phyloP scores from a whole-genome alignment of 352 stramenopile species.

The Salisapilia sapeloensis region DNA sequence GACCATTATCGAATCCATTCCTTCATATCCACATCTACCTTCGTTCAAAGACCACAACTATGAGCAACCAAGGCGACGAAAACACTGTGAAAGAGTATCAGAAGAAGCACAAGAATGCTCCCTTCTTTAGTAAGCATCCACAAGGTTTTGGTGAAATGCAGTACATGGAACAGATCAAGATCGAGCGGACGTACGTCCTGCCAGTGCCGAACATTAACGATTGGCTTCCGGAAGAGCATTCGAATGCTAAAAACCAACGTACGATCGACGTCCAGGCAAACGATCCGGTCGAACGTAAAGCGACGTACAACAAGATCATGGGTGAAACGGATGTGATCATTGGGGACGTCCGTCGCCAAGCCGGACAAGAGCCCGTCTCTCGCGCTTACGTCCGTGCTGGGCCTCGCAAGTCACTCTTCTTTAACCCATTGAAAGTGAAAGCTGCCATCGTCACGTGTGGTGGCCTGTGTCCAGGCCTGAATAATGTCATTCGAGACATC shows the following conservation, averaged over 20 bases:
- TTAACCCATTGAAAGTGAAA: conserved; percentile 59
- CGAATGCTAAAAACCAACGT: conserved; percentile 39
- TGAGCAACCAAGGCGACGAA: too few relatives aligned
- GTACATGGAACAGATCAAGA: conserved; percentile 46
- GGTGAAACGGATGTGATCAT: conserved; percentile 64
- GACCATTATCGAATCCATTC: too few relatives aligned
- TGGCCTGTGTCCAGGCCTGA: conserved; percentile 93
- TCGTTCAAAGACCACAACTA: too few relatives aligned
- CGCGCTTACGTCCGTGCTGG: conserved; percentile 69
- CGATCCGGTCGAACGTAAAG: conserved; percentile 40
- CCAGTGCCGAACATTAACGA: conserved; percentile 55
- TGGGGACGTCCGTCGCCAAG: conserved; percentile 64
- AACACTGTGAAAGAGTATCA: too few relatives aligned
- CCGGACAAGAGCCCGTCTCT: conserved; percentile 37
- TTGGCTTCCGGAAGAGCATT: conserved; percentile 38
- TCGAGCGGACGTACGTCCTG: conserved; percentile 48
- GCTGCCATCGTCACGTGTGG: conserved; percentile 88
- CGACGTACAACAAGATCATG: conserved; percentile 82
- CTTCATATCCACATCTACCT: too few relatives aligned
- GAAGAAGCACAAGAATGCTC: conserved; percentile 31
- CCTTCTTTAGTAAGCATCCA: conserved; percentile 63
- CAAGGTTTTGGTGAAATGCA: conserved; percentile 69
- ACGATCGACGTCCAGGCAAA: conserved; percentile 60
- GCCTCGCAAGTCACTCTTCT: conserved; percentile 48
- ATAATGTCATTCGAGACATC: conserved; percentile 96